Evolutionary conservation across 1,284 basidiomycete species (phyloP).

Genomic region (Trichosporon sp.): DNA sequence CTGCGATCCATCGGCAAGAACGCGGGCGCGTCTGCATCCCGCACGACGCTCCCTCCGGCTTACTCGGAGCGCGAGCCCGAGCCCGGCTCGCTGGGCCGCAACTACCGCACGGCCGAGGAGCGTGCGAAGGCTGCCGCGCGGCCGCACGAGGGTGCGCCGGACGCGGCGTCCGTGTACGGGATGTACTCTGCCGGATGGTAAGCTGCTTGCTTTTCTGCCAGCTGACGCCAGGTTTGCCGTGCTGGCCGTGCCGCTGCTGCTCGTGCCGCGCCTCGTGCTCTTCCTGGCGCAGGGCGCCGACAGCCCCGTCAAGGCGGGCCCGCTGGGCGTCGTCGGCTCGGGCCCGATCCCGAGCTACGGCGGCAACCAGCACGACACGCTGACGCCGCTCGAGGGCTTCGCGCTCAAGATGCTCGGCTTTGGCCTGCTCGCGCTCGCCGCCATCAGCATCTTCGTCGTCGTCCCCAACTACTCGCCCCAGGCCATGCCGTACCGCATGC

Average conservation of each 20-base stretch:
- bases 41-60: background rate
- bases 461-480: slow-evolving; percentile 34
- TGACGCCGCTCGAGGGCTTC: slow-evolving; percentile 43
- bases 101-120: slow-evolving; percentile 40
- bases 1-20: slow-evolving; percentile 1
- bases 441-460: slow-evolving; percentile 38
- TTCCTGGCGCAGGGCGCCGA: slow-evolving; percentile 43
- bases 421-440: slow-evolving; percentile 35
- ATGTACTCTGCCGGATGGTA: slow-evolving; percentile 38
- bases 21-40: slow-evolving; percentile 1
- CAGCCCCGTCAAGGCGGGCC: background rate
- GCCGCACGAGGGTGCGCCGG: slow-evolving; percentile 37
- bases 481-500: slow-evolving; percentile 28
- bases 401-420: slow-evolving; percentile 37
- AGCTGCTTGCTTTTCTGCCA: background rate
- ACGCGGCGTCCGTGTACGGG: slow-evolving; percentile 34
- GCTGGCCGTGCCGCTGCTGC: slow-evolving; percentile 40
- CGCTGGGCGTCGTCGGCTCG: background rate
- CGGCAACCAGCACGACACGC: slow-evolving; percentile 40
- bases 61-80: slow-evolving; percentile 18
- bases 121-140: slow-evolving; percentile 40
- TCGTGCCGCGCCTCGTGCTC: slow-evolving; percentile 47
- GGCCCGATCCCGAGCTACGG: slow-evolving; percentile 15
- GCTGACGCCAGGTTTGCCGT: slow-evolving; percentile 34
- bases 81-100: slow-evolving; percentile 25